Evolutionary conservation across 2,329 filamentous ascomycete genomes (phyloP).

Genomic region (Paraphoma chrysanthemicola): DNA sequence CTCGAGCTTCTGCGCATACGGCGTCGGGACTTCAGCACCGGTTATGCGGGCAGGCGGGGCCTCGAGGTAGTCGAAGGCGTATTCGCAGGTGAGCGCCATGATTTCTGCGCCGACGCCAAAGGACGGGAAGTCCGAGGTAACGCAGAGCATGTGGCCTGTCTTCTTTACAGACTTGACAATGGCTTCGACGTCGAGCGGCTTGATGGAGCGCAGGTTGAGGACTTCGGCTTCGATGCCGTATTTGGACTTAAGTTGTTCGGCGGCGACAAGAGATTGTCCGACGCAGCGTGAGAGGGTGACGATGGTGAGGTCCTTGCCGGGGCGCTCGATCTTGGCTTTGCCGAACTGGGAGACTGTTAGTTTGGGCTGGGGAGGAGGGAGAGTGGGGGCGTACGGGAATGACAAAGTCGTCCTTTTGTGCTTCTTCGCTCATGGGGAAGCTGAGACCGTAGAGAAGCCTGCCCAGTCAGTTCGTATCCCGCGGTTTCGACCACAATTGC

Average conservation of each 20-base stretch:
- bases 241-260: conserved; percentile 91
- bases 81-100: conserved; percentile 94
- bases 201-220: conserved; percentile 96
- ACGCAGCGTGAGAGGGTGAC: conserved; percentile 95
- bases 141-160: conserved; percentile 87
- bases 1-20: conserved; percentile 92
- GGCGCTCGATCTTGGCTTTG: conserved; percentile 98
- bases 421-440: conserved; percentile 97
- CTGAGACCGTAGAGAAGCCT: conserved; percentile 85
- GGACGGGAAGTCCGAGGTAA: conserved; percentile 95
- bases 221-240: conserved; percentile 97
- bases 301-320: conserved; percentile 94
- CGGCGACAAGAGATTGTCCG: conserved; percentile 86
- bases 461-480: conserved; percentile 34
- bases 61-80: conserved; percentile 96
- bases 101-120: conserved; percentile 94
- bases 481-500: background rate
- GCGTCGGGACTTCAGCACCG: conserved; percentile 95
- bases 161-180: conserved; percentile 99
- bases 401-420: conserved; percentile 95
- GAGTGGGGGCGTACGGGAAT: conserved; percentile 64
- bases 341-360: conserved; percentile 66
- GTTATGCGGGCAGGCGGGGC: conserved; percentile 93
- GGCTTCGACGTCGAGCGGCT: conserved; percentile 92
- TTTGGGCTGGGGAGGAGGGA: background rate